Conservation (phyloP, 306 rosid genomes). For the Fragaria nilgerrensis region DNA sequence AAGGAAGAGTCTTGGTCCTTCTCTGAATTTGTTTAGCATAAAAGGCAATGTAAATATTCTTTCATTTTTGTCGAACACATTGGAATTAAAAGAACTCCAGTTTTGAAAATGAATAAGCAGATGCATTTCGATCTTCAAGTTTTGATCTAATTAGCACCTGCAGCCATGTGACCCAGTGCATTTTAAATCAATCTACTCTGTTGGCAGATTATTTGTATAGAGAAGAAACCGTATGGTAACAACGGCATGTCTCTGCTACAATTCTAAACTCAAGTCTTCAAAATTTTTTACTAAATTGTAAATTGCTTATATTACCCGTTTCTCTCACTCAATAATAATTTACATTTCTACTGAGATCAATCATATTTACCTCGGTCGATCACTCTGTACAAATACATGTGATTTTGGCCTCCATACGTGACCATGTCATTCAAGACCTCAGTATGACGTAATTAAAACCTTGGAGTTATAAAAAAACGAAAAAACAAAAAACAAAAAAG, state of each 20-base stretch:
- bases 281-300: too few species aligned
- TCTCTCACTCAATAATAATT: too few species aligned
- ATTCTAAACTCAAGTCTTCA: too few species aligned
- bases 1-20: slow-evolving; percentile 16
- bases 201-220: background rate
- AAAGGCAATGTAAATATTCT: slow-evolving; percentile 19
- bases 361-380: too few species aligned
- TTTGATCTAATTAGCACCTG: background rate
- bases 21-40: background rate
- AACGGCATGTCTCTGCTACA: too few species aligned
- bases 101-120: slow-evolving; percentile 5
- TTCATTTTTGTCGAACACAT: slow-evolving; percentile 26
- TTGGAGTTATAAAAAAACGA: too few species aligned
- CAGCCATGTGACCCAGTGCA: background rate
- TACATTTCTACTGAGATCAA: too few species aligned
- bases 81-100: background rate
- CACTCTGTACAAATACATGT: background rate
- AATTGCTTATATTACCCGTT: too few species aligned
- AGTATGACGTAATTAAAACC: background rate
- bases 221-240: too few species aligned
- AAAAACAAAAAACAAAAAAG: too few species aligned
- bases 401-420: background rate
- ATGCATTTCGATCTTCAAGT: background rate
- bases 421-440: background rate
- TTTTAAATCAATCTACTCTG: background rate